Evolutionary conservation across 768 basidiomycete genomes (phyloP), one percentile per base, ranked within the genome.

Genomic region (Pseudohyphozyma bogoriensis): DNA sequence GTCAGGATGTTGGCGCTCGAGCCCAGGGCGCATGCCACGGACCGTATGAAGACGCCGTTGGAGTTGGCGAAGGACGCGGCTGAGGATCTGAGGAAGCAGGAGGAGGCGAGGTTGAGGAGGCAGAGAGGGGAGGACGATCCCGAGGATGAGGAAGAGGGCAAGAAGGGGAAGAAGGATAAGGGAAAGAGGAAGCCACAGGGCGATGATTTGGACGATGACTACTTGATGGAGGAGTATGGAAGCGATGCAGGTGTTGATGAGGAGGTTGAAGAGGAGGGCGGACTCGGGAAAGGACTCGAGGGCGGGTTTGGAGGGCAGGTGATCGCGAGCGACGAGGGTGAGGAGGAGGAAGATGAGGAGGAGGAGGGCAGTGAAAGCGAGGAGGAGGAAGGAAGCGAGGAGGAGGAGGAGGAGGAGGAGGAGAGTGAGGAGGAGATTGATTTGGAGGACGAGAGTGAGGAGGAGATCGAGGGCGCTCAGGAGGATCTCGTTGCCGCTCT

Each of bases 21-120:
- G 60, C 83, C 87, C 68, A 82, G 95, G 1, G 87, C 95, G 3
- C 88, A 91, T 64, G 87, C 95, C 1, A 95, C 89, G 71, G 87
- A 99, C 72, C 77, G 95, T 57, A 91, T 89, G 32, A 96, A 95
- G 77, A 96, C 92, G 0, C 93, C 95, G 69, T 90, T 96, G 69
- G 95, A 99, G 70, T 69, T 90, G 32, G 92, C 91, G 7, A 60
- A 85, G 62, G 90, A 93, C 63, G 87, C 86, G 70, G 91, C 89
- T 68, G 86, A 87, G 66, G 79, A 81, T 7, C 74, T 99, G 56
- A 87, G 92, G 74, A 85, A 83, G 73, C 87, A 88, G 1, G 95
- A 99, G 75, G 78, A 80, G 68, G 80, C 78, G 65, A 79, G 95
- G 32, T 73, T 84, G 51, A 77, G 83, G 68, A 82, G 95, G 28